These are phyloP conservation scores for Thelonectria discophora DNA, from an alignment of 2,329 filamentous ascomycete species.

Conservation along the genomic window DNA sequence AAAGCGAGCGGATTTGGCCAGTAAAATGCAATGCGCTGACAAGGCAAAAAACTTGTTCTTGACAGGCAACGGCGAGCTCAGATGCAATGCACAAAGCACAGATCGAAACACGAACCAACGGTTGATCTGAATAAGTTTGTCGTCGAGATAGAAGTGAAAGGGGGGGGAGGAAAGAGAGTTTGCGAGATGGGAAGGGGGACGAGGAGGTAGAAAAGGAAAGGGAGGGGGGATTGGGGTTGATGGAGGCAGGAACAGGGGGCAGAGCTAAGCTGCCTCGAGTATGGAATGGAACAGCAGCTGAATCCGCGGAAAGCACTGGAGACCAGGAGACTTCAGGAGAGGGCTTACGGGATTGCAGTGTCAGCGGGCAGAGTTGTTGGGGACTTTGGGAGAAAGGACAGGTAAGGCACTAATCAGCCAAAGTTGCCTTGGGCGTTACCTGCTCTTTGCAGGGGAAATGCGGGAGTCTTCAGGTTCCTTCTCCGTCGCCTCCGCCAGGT, in stretches of 20 bases:
- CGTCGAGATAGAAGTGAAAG: slow-evolving; percentile 13
- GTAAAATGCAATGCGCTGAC: slow-evolving; percentile 1
- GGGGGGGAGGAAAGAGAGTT: slow-evolving; percentile 4
- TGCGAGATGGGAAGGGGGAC: slow-evolving; percentile 5
- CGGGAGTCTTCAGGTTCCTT: background rate
- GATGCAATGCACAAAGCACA: slow-evolving; percentile 7
- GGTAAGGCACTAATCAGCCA: background rate
- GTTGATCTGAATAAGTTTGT: slow-evolving; percentile 14
- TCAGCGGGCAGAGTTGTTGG: slow-evolving; percentile 8
- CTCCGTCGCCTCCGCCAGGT: no score
- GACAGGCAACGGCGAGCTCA: background rate
- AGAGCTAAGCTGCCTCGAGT: background rate
- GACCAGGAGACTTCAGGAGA: background rate
- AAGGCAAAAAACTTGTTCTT: background rate
- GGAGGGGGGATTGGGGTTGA: background rate
- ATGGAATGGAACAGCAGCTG: slow-evolving; percentile 3
- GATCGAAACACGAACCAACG: slow-evolving; percentile 17
- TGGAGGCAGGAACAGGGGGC: slow-evolving; percentile 1
- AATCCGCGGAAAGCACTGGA: slow-evolving; percentile 16
- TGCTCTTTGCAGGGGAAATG: background rate
- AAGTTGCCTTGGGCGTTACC: background rate
- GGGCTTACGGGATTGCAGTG: slow-evolving; percentile 12
- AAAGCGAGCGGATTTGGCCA: slow-evolving; percentile 20
- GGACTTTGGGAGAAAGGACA: slow-evolving; percentile 14
- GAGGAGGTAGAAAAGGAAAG: slow-evolving; percentile 9